These are phyloP conservation scores for Echinochloa phyllopogon DNA, from an alignment of 176 grass and related monocot species.

Conservation along the genomic window DNA sequence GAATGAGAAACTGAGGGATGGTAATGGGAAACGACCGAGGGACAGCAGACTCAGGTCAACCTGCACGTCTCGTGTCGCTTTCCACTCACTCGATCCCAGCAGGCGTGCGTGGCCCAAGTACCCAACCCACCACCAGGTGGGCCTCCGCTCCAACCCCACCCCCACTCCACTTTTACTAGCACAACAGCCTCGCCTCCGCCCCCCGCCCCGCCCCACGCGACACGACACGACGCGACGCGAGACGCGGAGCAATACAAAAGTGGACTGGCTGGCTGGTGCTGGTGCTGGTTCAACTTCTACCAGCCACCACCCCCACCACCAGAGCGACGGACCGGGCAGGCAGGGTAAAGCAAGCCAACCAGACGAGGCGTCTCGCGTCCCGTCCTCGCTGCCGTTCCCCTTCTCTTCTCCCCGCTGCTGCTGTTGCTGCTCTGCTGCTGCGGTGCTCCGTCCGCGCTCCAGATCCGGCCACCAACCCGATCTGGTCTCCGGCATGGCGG, in stretches of 20 bases:
- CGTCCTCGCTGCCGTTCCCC: background rate
- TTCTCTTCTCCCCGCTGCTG: background rate
- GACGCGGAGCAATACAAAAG: conserved; percentile 41
- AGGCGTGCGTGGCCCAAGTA: conserved; percentile 42
- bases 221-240: background rate
- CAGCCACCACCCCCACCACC: background rate
- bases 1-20: background rate
- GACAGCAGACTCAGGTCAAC: background rate
- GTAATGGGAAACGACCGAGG: background rate
- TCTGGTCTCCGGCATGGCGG: conserved; percentile 10
- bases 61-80: background rate
- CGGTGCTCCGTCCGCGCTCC: background rate
- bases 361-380: background rate
- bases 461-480: conserved; percentile 36
- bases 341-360: background rate
- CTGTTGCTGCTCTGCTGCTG: background rate
- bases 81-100: background rate
- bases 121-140: conserved; percentile 41
- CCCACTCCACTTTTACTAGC: conserved; percentile 6
- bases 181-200: background rate
- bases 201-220: background rate
- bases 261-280: background rate
- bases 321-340: background rate
- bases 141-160: conserved; percentile 25
- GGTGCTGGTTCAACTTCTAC: background rate